Evolutionary conservation across 2,329 filamentous ascomycete genomes (phyloP).

Genomic region (Sclerotinia sclerotiorum): DNA sequence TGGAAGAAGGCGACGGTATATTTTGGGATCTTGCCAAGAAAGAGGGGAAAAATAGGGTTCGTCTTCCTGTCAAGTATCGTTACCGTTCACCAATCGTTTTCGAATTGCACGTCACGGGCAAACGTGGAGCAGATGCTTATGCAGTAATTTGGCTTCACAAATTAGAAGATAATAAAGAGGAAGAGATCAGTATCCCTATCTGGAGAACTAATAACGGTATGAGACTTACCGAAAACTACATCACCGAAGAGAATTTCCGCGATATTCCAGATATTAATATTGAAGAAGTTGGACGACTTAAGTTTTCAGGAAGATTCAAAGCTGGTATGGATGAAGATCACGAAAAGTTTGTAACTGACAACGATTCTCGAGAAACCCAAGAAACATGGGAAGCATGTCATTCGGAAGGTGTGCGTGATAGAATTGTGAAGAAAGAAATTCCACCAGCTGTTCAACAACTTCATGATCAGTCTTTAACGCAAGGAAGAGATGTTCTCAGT

Average conservation of each 20-base stretch:
- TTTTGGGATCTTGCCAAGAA: constrained; percentile 58
- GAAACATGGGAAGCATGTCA: constrained; percentile 93
- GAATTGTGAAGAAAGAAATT: constrained; percentile 70
- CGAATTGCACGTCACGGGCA: constrained; percentile 72
- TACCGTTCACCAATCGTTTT: constrained; percentile 89
- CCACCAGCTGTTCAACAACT: constrained; percentile 70
- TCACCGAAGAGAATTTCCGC: constrained; percentile 74
- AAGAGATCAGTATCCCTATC: constrained; percentile 81
- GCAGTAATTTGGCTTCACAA: constrained; percentile 85
- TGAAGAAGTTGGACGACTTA: constrained; percentile 75
- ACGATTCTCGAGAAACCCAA: constrained; percentile 86
- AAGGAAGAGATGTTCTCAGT: constrained; percentile 79
- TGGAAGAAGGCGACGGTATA: constrained; percentile 58
- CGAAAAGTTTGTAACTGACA: constrained; percentile 78
- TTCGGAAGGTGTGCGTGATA: constrained; percentile 77
- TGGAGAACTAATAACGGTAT: constrained; percentile 77
- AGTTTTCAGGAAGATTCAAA: constrained; percentile 81
- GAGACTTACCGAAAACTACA: constrained; percentile 86
- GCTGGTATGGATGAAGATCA: constrained; percentile 88
- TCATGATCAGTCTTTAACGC: constrained; percentile 76
- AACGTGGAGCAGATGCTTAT: constrained; percentile 71
- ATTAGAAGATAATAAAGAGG: constrained; percentile 75
- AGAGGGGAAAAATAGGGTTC: constrained; percentile 53
- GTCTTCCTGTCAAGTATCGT: constrained; percentile 84
- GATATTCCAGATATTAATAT: constrained; percentile 73